A percentile compares a stretch with the other conserved stretches of the same genome.
phyloP scores from a whole-genome alignment of 1,284 basidiomycete genomes.

The Irpex sp. region DNA sequence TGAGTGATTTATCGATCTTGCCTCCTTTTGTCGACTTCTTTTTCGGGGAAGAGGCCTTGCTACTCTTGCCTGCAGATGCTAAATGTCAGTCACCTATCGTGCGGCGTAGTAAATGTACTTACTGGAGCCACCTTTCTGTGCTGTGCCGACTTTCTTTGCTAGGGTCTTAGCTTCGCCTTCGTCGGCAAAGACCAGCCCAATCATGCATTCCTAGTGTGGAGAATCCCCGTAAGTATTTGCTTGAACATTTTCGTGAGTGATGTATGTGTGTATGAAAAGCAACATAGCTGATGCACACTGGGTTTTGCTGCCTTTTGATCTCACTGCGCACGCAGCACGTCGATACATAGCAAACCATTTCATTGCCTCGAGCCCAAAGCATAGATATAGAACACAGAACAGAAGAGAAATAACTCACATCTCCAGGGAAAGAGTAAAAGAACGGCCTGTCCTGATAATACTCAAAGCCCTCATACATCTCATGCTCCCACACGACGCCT shows the following conservation, averaged over 20 bases:
- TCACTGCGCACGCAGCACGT: background rate
- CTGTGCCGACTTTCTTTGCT: slow-evolving; percentile 79
- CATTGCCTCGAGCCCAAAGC: background rate
- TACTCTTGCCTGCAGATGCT: slow-evolving; percentile 24
- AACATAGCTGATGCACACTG: too few species aligned
- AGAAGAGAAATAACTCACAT: slow-evolving; percentile 56
- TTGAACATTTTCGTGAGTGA: background rate
- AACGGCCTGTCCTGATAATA: slow-evolving; percentile 91
- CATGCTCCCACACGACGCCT: slow-evolving; percentile 93
- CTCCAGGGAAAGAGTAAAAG: slow-evolving; percentile 92
- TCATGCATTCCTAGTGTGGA: slow-evolving; percentile 68
- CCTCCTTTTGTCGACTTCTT: slow-evolving; percentile 58
- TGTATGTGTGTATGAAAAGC: too few species aligned
- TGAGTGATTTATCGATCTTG: slow-evolving; percentile 88
- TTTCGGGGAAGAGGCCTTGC: slow-evolving; percentile 41
- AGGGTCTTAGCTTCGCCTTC: slow-evolving; percentile 87
- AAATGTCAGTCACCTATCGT: background rate
- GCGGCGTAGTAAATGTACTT: slow-evolving; percentile 25
- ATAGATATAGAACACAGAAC: background rate
- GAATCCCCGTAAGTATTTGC: slow-evolving; percentile 7
- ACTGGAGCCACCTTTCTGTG: slow-evolving; percentile 63
- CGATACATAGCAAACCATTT: background rate
- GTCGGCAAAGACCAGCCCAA: slow-evolving; percentile 89
- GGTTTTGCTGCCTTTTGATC: too few species aligned
- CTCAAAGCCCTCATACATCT: slow-evolving; percentile 83